A percentile compares a stretch with the other conserved stretches of the same genome.
Conservation (phyloP, 2,329 filamentous ascomycete genomes). For the Botrytis cinerea region DNA sequence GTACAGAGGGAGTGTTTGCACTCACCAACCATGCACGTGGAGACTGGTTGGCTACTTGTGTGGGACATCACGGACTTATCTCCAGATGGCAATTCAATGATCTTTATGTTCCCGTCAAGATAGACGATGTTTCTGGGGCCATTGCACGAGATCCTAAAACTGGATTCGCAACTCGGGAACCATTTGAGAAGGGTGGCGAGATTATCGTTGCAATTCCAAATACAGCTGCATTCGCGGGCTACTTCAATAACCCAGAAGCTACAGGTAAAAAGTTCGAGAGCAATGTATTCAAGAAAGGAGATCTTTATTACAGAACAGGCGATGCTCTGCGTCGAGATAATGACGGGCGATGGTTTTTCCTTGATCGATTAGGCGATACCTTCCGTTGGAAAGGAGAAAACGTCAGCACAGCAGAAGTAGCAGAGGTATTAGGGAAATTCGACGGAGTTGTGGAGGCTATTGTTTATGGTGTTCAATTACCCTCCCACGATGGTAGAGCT, state of each 20-base stretch:
- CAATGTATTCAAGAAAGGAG: constrained; percentile 66
- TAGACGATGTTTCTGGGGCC: constrained; percentile 68
- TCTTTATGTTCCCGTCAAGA: constrained; percentile 63
- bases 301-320: constrained; percentile 68
- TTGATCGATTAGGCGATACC: constrained; percentile 71
- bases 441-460: constrained; percentile 65
- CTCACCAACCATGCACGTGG: constrained; percentile 62
- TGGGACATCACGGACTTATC: constrained; percentile 71
- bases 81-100: constrained; percentile 55
- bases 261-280: constrained; percentile 66
- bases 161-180: constrained; percentile 63
- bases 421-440: constrained; percentile 61
- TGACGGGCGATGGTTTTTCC: constrained; percentile 69
- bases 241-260: constrained; percentile 67
- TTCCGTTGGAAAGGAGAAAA: constrained; percentile 76
- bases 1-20: constrained; percentile 69
- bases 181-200: constrained; percentile 72
- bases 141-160: constrained; percentile 66
- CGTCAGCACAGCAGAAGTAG: constrained; percentile 67
- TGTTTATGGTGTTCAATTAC: constrained; percentile 68
- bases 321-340: constrained; percentile 62
- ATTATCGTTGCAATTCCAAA: constrained; percentile 65
- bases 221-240: constrained; percentile 63
- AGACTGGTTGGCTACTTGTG: constrained; percentile 62
- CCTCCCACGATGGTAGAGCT: constrained; percentile 67